Percentiles rank a stretch among this genome's conserved stretches.
These are phyloP conservation scores for Kitagawia praeruptora DNA, from an alignment of 129 eudicot species.

Conservation along the genomic window DNA sequence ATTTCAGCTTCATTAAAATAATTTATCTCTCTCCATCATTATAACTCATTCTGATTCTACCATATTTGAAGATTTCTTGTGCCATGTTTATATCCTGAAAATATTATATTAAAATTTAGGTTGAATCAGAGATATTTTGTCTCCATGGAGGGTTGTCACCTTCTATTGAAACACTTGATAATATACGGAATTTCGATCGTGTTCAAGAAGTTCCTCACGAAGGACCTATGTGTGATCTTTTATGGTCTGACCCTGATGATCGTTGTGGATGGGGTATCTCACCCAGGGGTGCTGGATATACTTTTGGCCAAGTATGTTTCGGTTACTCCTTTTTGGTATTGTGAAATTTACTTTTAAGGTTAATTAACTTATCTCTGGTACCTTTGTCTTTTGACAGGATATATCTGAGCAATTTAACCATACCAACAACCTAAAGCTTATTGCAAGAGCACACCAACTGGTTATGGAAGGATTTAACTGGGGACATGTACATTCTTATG, in stretches of 20 bases:
- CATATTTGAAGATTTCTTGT: neutral
- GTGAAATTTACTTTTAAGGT: neutral
- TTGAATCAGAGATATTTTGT: conserved; percentile 87
- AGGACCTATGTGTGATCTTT: conserved; percentile 93
- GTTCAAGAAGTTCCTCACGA: conserved; percentile 98
- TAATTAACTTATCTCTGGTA: neutral
- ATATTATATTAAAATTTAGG: conserved; percentile 24
- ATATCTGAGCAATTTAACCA: conserved; percentile 92
- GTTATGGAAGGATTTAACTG: conserved; percentile 98
- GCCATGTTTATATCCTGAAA: neutral
- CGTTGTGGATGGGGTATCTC: conserved; percentile 98
- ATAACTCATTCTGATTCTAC: neutral
- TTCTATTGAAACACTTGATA: conserved; percentile 81
- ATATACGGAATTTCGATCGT: conserved; percentile 74
- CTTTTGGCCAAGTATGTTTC: conserved; percentile 77
- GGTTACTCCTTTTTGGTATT: neutral
- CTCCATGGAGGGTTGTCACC: conserved; percentile 94
- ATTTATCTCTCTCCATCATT: neutral
- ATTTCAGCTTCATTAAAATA: neutral
- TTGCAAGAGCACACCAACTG: conserved; percentile 96
- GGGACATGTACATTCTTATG: conserved; percentile 58
- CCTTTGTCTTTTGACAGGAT: conserved; percentile 39
- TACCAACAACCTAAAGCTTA: conserved; percentile 73
- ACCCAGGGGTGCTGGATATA: conserved; percentile 89
- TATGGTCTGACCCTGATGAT: conserved; percentile 96